Conservation (phyloP, 371 early-diverging fungal species). For the Mucor mucedo region DNA sequence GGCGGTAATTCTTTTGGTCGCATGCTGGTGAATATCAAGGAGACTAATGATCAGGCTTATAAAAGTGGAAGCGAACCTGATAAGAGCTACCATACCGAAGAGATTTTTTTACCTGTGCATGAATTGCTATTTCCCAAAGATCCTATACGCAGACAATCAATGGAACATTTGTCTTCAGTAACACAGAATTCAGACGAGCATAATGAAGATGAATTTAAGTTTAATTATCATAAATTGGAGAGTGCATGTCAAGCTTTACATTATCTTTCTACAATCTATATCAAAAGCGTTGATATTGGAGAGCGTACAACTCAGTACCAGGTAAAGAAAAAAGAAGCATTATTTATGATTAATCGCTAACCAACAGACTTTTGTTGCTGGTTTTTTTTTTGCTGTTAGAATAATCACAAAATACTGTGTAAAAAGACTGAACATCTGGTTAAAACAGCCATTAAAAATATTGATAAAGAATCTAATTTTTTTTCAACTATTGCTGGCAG, state of each 20-base stretch:
- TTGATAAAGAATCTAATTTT: not conserved
- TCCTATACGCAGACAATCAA: too few species aligned
- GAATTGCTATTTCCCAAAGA: not conserved
- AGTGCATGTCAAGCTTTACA: conserved; percentile 21
- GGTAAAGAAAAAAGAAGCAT: not conserved
- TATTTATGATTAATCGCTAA: not conserved
- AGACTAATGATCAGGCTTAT: not conserved
- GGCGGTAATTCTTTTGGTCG: not conserved
- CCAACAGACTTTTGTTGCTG: too few species aligned
- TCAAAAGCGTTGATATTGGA: not conserved
- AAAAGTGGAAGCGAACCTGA: not conserved
- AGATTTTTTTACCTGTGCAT: conserved; percentile 11
- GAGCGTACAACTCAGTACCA: not conserved
- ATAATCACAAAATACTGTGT: not conserved
- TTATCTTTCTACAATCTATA: not conserved
- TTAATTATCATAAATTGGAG: conserved; percentile 10
- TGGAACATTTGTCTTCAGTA: too few species aligned
- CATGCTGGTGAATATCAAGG: not conserved
- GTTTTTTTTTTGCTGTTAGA: not conserved
- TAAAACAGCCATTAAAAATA: not conserved
- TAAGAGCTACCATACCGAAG: conserved; percentile 1
- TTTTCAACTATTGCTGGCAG: conserved; percentile 24
- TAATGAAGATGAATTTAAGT: not conserved
- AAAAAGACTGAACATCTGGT: not conserved
- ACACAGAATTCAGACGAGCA: too few species aligned